Conservation (phyloP, 2,329 filamentous ascomycete species). For the Cytospora chrysosperma region DNA sequence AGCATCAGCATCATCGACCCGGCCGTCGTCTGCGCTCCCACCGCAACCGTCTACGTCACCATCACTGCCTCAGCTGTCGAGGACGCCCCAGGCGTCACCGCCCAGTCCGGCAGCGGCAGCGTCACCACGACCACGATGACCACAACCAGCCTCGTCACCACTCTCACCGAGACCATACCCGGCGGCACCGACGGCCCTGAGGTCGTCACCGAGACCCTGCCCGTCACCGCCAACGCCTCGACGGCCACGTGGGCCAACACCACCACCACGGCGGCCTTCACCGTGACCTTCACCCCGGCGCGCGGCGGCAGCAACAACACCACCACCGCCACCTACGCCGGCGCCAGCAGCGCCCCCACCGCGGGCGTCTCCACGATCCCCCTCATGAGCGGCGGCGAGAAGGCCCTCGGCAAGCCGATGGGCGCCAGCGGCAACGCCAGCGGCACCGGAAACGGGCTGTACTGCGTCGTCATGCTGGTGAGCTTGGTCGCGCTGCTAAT, state of each 20-base stretch:
- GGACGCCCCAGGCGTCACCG: conserved; percentile 2
- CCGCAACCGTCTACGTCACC: conserved; percentile 16
- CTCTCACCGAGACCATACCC: conserved; percentile 12
- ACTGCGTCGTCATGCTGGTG: conserved; percentile 38
- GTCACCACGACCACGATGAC: conserved; percentile 9
- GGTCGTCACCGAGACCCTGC: conserved; percentile 15
- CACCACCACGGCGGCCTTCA: background rate
- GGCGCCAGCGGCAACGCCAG: conserved; percentile 34
- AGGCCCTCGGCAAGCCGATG: conserved; percentile 32
- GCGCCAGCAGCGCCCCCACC: conserved; percentile 21
- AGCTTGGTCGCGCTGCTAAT: conserved; percentile 36
- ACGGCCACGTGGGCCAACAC: conserved; percentile 25
- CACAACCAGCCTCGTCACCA: conserved; percentile 17
- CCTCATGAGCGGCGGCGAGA: conserved; percentile 35
- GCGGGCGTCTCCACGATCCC: conserved; percentile 26
- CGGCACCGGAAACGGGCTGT: conserved; percentile 34
- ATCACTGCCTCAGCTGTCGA: conserved; percentile 4
- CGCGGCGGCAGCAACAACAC: conserved; percentile 34
- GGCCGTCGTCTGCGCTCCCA: background rate
- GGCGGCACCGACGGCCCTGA: conserved; percentile 10
- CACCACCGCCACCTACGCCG: conserved; percentile 22
- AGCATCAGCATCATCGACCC: background rate
- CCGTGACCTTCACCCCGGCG: conserved; percentile 30
- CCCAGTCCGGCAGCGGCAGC: background rate
- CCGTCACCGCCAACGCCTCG: conserved; percentile 16